These are phyloP conservation scores for Aspergillus fructus DNA, from an alignment of 2,329 filamentous ascomycete species.

Conservation along the genomic window DNA sequence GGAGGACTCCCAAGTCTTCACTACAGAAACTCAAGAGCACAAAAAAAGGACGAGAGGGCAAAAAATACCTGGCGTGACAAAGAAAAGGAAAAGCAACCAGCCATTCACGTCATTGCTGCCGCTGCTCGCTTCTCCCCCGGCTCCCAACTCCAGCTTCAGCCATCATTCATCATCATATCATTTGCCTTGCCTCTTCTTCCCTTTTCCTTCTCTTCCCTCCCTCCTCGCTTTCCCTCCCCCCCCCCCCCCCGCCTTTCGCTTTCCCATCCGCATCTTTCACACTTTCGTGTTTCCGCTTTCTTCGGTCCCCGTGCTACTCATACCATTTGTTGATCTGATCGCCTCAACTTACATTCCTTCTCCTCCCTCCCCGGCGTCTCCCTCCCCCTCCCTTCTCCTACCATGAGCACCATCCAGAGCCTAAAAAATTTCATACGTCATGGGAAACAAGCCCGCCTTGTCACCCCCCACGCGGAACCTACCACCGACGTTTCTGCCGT, in stretches of 20 bases:
- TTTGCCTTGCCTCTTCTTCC: constrained; percentile 2
- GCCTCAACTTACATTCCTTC: not conserved
- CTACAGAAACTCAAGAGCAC: not conserved
- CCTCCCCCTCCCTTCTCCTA: constrained; percentile 15
- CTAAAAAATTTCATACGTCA: constrained; percentile 98
- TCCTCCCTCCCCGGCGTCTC: constrained; percentile 11
- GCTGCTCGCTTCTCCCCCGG: not conserved
- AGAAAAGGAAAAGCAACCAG: constrained; percentile 6
- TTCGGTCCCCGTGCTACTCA: not conserved
- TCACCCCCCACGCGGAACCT: constrained; percentile 60
- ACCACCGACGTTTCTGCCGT: constrained; percentile 64
- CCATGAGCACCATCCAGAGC: constrained; percentile 79
- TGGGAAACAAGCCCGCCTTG: constrained; percentile 85
- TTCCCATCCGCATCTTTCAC: not conserved
- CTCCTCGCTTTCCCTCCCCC: constrained; percentile 1
- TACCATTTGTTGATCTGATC: not conserved
- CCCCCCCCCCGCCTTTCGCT: not conserved
- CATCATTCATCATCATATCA: constrained; percentile 9
- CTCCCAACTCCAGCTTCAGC: not conserved
- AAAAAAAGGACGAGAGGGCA: not conserved
- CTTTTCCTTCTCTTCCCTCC: constrained; percentile 3
- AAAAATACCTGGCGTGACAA: not conserved
- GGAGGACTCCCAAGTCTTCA: not conserved
- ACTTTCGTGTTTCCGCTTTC: not conserved
- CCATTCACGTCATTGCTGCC: constrained; percentile 8